Base-by-base conservation (phyloP, 2,329 filamentous ascomycete genomes). In the Keithomyces neogunnii region DNA sequence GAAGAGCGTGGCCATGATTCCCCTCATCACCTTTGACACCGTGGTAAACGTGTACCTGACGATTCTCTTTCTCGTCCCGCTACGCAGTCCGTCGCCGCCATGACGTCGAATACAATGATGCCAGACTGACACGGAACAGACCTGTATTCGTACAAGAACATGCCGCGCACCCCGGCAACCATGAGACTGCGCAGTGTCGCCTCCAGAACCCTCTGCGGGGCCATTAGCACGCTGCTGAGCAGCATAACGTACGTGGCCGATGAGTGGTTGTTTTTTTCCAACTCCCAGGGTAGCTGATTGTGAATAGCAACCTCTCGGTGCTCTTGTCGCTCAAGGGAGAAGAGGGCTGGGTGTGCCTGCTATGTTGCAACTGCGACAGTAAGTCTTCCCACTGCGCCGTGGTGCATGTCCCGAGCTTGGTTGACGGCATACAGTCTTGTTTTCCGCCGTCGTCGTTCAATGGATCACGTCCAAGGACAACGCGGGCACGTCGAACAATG, bases 341-440 rank as follows among this genome's bases (percentile, higher is more conserved):
- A 60, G 80, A 77, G 2, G 81, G 77, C 3, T 85, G 81, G 81
- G 73, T 85, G 3, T 85, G 81, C 56, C 71, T 85, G 4, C 80
- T 83, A 69, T 81, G 79, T 59, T 86, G 82, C 60, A 85, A 84
- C 59, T 72, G 74, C 55, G 81, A 85, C 60, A 76, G 80, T 81
- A 64, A 59, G 73, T 66, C 19, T 31, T 26, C n/a, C 38, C 1
- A 8, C n/a, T 28, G n/a, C 1, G 7, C 39, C 39, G 3, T 5
- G 13, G 4, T 42, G 8, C 39, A 28, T 26, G n/a, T 42, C 11
- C 19, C n/a, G 19, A 3, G 19, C 19, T 19, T 19, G 1, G 19
- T 19, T 19, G 4, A 42, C 6, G 9, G 28, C 5, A 5, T 8
- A 6, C 39, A 80, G 78, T 83, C 11, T 71, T 83, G 35, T 82